Conservation (phyloP, 495 filamentous ascomycete species). For the Parathielavia appendiculata region DNA sequence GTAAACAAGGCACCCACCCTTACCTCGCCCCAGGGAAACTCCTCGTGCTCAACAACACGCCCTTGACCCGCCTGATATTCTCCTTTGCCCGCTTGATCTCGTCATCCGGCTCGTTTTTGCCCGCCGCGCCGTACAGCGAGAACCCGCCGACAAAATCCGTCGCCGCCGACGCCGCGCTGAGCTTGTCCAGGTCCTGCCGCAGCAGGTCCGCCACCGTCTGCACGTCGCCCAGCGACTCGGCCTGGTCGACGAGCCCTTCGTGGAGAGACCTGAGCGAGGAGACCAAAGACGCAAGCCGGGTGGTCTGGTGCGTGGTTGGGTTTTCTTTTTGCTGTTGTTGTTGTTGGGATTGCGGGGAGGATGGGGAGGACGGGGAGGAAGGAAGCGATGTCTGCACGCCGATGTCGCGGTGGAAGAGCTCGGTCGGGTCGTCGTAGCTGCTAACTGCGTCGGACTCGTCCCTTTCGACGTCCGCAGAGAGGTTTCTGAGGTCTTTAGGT, state of each 20-base stretch:
- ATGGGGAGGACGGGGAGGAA: slow-evolving; percentile 23
- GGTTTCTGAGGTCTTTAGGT: not conserved
- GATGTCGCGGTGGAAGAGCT: slow-evolving; percentile 86
- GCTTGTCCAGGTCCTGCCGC: slow-evolving; percentile 42
- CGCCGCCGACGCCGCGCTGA: slow-evolving; percentile 34
- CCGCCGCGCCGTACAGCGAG: slow-evolving; percentile 35
- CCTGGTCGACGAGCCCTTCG: slow-evolving; percentile 38
- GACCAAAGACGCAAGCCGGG: slow-evolving; percentile 32
- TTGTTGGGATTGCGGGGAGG: not conserved
- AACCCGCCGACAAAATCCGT: slow-evolving; percentile 31
- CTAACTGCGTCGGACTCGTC: slow-evolving; percentile 35
- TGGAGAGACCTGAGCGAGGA: slow-evolving; percentile 51
- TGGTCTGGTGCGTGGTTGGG: slow-evolving; percentile 30
- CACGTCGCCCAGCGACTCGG: slow-evolving; percentile 36
- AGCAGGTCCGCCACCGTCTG: slow-evolving; percentile 44
- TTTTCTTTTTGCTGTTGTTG: slow-evolving; percentile 11
- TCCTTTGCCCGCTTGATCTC: slow-evolving; percentile 71
- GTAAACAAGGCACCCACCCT: not conserved
- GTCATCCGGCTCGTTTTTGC: slow-evolving; percentile 59
- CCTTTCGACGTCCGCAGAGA: not conserved
- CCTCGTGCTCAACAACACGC: slow-evolving; percentile 75
- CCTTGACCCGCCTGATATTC: slow-evolving; percentile 90
- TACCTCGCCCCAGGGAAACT: slow-evolving; percentile 45
- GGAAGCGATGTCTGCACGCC: slow-evolving; percentile 77
- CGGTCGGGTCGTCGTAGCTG: slow-evolving; percentile 60